phyloP scores from a whole-genome alignment of 805 yeast species.

The Starmerella bombi region DNA sequence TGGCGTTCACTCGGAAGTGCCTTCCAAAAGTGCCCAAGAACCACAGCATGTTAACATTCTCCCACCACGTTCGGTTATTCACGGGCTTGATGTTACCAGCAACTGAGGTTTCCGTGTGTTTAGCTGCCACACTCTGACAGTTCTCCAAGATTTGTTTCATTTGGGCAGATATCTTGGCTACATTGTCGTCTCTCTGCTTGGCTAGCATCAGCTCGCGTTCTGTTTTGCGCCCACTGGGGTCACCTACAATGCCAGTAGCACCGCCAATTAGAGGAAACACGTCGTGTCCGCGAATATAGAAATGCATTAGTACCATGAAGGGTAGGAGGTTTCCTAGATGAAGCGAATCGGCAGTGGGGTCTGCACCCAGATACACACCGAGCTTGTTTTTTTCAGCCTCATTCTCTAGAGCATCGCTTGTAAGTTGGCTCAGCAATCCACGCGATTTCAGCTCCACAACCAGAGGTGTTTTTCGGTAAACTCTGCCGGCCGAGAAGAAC shows the following conservation, averaged over 20 bases:
- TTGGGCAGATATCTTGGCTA: conserved; percentile 46
- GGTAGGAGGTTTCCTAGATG: conserved; percentile 90
- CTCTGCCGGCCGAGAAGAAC: neutral
- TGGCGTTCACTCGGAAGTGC: conserved; percentile 65
- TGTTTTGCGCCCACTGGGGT: conserved; percentile 81
- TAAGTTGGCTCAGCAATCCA: conserved; percentile 34
- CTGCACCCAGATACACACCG: conserved; percentile 84
- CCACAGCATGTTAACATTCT: conserved; percentile 55
- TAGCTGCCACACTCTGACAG: conserved; percentile 50
- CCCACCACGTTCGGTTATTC: conserved; percentile 83
- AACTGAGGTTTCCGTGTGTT: conserved; percentile 29
- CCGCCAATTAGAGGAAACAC: conserved; percentile 60
- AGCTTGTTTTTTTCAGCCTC: conserved; percentile 30
- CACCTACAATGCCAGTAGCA: conserved; percentile 93
- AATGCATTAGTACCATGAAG: conserved; percentile 69
- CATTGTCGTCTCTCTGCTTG: conserved; percentile 41
- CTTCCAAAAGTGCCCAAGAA: conserved; percentile 68
- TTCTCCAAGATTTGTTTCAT: conserved; percentile 44
- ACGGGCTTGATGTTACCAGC: conserved; percentile 34
- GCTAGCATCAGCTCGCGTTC: conserved; percentile 55
- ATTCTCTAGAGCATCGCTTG: conserved; percentile 16
- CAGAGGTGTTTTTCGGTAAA: conserved; percentile 24
- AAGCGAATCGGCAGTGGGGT: conserved; percentile 80
- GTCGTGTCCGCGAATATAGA: conserved; percentile 69
- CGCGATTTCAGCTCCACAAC: conserved; percentile 33